Evolutionary conservation across 2,329 filamentous ascomycete species (phyloP).

Genomic region (Pseudogymnoascus sp.): DNA sequence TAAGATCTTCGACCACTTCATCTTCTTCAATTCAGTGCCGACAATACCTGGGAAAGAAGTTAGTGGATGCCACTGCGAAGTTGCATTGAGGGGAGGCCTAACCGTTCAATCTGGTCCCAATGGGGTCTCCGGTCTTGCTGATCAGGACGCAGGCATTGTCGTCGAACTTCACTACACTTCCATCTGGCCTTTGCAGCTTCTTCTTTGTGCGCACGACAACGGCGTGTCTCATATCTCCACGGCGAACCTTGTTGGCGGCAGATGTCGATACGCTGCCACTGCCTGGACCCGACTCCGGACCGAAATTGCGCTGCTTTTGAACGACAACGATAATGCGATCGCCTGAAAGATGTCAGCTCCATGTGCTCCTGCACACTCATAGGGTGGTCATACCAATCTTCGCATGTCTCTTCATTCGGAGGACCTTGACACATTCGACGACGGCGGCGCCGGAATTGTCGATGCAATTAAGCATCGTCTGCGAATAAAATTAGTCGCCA

Average conservation of each 20-base stretch:
- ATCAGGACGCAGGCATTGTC: slow-evolving; percentile 97
- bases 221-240: slow-evolving; percentile 93
- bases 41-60: slow-evolving; percentile 60
- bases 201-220: slow-evolving; percentile 90
- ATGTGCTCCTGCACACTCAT: neutral
- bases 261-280: slow-evolving; percentile 61
- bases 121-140: slow-evolving; percentile 93
- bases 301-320: slow-evolving; percentile 83
- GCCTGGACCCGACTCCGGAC: slow-evolving; percentile 63
- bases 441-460: slow-evolving; percentile 95
- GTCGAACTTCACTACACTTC: slow-evolving; percentile 86
- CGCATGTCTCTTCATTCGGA: slow-evolving; percentile 83
- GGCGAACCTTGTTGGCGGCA: slow-evolving; percentile 85
- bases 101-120: slow-evolving; percentile 86
- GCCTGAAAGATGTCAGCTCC: slow-evolving; percentile 47
- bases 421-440: slow-evolving; percentile 90
- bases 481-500: slow-evolving; percentile 6
- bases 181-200: slow-evolving; percentile 79
- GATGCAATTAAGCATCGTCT: slow-evolving; percentile 99
- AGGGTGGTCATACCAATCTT: slow-evolving; percentile 64
- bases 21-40: slow-evolving; percentile 78
- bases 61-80: slow-evolving; percentile 4
- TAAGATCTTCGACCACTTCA: slow-evolving; percentile 97
- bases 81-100: slow-evolving; percentile 25
- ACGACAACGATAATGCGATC: slow-evolving; percentile 97